Conservation (phyloP, 768 basidiomycete species). For the Kwoniella mangroviensis region DNA sequence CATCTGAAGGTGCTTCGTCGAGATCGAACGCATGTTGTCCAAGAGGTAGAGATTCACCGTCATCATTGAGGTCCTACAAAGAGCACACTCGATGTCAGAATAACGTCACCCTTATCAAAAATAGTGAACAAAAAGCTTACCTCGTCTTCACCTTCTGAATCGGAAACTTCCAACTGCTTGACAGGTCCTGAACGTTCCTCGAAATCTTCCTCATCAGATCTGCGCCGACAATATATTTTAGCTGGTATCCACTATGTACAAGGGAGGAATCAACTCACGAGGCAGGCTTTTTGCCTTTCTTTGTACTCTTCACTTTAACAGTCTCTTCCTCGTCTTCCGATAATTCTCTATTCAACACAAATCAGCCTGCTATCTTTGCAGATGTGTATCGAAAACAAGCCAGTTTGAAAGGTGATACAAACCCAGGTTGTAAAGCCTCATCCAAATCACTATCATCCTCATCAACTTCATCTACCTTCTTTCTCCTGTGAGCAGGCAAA, state of each 20-base stretch:
- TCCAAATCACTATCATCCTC: slow-evolving; percentile 53
- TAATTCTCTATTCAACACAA: slow-evolving; percentile 31
- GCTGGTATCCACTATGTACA: background rate
- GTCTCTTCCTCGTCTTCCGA: slow-evolving; percentile 51
- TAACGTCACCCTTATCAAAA: too few species aligned
- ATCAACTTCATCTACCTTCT: slow-evolving; percentile 44
- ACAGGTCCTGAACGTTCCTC: slow-evolving; percentile 42
- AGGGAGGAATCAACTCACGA: slow-evolving; percentile 30
- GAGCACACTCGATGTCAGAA: too few species aligned
- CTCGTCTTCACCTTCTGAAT: slow-evolving; percentile 45
- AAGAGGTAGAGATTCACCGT: slow-evolving; percentile 39
- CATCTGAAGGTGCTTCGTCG: slow-evolving; percentile 46
- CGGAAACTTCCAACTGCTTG: slow-evolving; percentile 51
- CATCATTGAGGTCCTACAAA: slow-evolving; percentile 30
- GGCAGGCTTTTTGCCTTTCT: slow-evolving; percentile 42
- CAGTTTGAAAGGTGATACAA: too few species aligned
- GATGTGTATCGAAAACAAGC: background rate
- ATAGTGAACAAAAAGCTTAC: slow-evolving; percentile 17
- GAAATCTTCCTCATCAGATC: slow-evolving; percentile 35
- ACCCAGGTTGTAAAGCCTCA: slow-evolving; percentile 47
- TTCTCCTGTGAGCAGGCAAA: slow-evolving; percentile 31
- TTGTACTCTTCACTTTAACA: slow-evolving; percentile 46
- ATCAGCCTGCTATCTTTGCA: background rate
- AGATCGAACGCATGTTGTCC: slow-evolving; percentile 53
- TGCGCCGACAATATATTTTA: background rate